These are phyloP conservation scores for Cokeromyces recurvatus DNA, from an alignment of 371 early-diverging fungal genomes.

Conservation along the genomic window DNA sequence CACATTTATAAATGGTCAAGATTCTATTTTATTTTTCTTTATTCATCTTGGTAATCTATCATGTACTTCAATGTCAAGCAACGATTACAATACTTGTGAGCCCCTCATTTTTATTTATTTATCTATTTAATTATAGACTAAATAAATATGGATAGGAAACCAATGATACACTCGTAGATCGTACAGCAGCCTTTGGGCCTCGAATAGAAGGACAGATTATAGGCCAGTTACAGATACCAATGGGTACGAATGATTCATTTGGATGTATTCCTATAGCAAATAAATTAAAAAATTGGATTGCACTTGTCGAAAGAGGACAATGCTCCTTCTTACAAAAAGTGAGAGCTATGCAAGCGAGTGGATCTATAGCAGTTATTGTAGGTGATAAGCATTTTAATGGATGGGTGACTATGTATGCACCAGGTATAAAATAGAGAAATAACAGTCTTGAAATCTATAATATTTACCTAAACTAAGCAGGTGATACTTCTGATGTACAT, in stretches of 20 bases:
- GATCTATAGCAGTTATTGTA: constrained; percentile 87
- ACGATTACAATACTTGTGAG: constrained; percentile 15
- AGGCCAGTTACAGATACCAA: constrained; percentile 39
- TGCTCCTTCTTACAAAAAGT: constrained; percentile 90
- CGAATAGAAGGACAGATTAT: constrained; percentile 45
- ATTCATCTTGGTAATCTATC: too few relatives aligned
- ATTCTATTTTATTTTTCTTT: not conserved
- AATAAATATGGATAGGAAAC: too few relatives aligned
- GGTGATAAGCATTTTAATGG: constrained; percentile 74
- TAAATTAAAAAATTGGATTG: constrained; percentile 61
- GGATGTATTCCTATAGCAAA: constrained; percentile 33
- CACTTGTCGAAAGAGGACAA: constrained; percentile 80
- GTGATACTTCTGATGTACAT: constrained; percentile 68
- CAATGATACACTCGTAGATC: constrained; percentile 58
- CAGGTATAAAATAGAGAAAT: constrained; percentile 42
- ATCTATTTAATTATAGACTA: too few relatives aligned
- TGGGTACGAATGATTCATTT: constrained; percentile 12
- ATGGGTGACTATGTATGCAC: constrained; percentile 90
- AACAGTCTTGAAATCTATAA: too few relatives aligned
- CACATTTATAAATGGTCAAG: too few relatives aligned
- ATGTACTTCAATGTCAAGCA: constrained; percentile 4
- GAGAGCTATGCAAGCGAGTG: constrained; percentile 80
- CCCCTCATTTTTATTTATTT: not conserved
- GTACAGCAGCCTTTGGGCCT: constrained; percentile 70
- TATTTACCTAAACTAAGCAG: constrained; percentile 34